A percentile compares a stretch with the other conserved stretches of the same genome.
phyloP scores from a whole-genome alignment of 805 yeast genomes.

The Sugiyamaella smithiae region DNA sequence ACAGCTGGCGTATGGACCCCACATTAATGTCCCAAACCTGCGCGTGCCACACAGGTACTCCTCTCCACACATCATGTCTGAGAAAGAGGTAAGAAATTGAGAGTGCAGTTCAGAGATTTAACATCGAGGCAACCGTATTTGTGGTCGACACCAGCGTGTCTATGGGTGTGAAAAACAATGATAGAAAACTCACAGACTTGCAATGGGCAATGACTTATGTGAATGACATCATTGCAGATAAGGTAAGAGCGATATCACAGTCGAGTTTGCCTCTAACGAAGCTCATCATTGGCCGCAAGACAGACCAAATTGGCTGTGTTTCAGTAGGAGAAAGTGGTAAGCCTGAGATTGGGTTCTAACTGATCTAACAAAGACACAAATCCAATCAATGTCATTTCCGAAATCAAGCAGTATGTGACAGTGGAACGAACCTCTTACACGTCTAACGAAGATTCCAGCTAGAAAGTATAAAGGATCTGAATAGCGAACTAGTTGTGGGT shows the following conservation, averaged over 20 bases:
- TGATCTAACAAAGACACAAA: too few relatives aligned
- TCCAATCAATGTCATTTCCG: not conserved
- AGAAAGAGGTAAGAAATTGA: slow-evolving; percentile 26
- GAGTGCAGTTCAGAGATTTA: not conserved
- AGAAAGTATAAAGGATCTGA: slow-evolving; percentile 10
- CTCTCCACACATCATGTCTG: slow-evolving; percentile 19
- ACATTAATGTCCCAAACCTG: too few relatives aligned
- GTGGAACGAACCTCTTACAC: too few relatives aligned
- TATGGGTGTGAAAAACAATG: slow-evolving; percentile 26
- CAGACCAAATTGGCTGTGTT: slow-evolving; percentile 29
- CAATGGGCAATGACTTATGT: slow-evolving; percentile 38
- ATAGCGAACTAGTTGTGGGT: slow-evolving; percentile 12
- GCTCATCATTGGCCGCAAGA: slow-evolving; percentile 28
- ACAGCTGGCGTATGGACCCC: too few relatives aligned
- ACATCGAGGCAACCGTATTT: slow-evolving; percentile 40
- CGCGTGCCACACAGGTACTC: too few relatives aligned
- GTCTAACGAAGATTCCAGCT: slow-evolving; percentile 16
- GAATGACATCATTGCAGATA: slow-evolving; percentile 38
- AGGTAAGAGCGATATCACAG: slow-evolving; percentile 18
- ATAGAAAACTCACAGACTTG: slow-evolving; percentile 20
- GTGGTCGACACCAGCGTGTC: slow-evolving; percentile 48
- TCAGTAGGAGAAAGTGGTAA: slow-evolving; percentile 19
- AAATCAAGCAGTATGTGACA: slow-evolving; percentile 11
- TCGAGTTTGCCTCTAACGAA: slow-evolving; percentile 7
- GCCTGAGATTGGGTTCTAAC: not conserved